These are phyloP conservation scores for Dioscorea zingiberensis DNA, from an alignment of 106 monocot species.

Conservation along the genomic window DNA sequence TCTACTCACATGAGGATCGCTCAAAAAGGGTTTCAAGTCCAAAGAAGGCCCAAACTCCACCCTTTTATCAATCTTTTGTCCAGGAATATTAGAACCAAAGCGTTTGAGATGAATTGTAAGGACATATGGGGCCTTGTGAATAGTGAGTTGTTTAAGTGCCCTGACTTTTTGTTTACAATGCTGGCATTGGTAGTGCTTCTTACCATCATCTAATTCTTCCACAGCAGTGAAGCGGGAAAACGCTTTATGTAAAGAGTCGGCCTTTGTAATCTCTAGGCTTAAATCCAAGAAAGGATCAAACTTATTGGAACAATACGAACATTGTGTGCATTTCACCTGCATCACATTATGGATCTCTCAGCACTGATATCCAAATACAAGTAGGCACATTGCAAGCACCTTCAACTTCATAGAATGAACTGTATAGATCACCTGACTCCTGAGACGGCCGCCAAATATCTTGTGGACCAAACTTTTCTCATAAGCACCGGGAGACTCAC, in stretches of 20 bases:
- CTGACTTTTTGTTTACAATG: constrained; percentile 82
- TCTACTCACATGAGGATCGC: constrained; percentile 55
- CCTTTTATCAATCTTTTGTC: constrained; percentile 82
- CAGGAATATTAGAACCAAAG: constrained; percentile 55
- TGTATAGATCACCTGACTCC: constrained; percentile 70
- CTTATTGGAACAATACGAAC: constrained; percentile 69
- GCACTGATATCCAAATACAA: neutral
- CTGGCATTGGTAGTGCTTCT: constrained; percentile 76
- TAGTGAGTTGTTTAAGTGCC: constrained; percentile 71
- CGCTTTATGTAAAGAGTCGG: constrained; percentile 69
- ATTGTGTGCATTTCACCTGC: constrained; percentile 88
- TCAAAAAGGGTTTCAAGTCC: constrained; percentile 86
- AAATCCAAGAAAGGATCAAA: constrained; percentile 95
- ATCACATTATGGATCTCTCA: constrained; percentile 3
- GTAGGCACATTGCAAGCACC: neutral
- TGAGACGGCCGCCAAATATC: constrained; percentile 94
- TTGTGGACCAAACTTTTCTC: constrained; percentile 96
- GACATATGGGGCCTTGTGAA: constrained; percentile 88
- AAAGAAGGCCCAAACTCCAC: constrained; percentile 61
- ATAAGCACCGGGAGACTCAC: constrained; percentile 80
- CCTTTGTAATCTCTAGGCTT: constrained; percentile 80
- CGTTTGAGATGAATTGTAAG: constrained; percentile 94
- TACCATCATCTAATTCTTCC: constrained; percentile 88
- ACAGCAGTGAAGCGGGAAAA: constrained; percentile 66
- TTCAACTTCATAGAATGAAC: neutral